Base-by-base conservation (phyloP, 208 protist genomes). In the Wallacemonas sp. region DNA sequence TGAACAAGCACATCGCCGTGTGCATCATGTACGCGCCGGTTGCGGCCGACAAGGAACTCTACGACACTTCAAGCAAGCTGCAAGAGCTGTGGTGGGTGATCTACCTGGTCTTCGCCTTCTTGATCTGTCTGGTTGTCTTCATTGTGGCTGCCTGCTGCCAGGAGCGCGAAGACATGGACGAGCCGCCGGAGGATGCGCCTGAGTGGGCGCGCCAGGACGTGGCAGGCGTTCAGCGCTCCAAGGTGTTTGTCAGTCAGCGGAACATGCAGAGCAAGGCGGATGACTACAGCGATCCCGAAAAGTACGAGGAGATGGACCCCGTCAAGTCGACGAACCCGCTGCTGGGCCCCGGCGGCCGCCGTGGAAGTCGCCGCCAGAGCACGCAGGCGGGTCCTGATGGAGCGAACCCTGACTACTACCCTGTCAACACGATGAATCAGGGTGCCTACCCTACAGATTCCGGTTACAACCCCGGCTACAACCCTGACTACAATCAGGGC, bases 81-180 rank as follows among this genome's bases (percentile, higher is more conserved):
- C 57, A 75, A 57, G 9, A 57, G 38, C 42, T 37, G 29, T 83
- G 77, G 77, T 83, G 77, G 77, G 41, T 65, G 13, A 63, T 76
- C 55, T 78, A 53, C 61, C 46, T 78, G 17, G 30, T 63, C n/a
- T n/a, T 79, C 6, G 33, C 73, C 29, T 59, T 75, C 50, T 48
- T 78, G 6, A 41, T 72, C 4, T 64, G 37, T 39, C 27, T 76
- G 29, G 38, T 83, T 36, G 19, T 39, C 33, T 79, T 83, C 33
- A n/a, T 76, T 22, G 26, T 79, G 8, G 33, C 59, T 15, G 52
- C 50, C 32, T 21, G 19, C 38, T 83, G 77, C 65, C 77, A 83
- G 62, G 77, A 83, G 29, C 52, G 68, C 44, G 77, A 83, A 53
- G 66, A 76, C 55, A 78, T 76, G 77, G 77, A 83, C 45, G 77